Evolutionary conservation across 345 rosid species (phyloP).

Genomic region (Heritiera littoralis): DNA sequence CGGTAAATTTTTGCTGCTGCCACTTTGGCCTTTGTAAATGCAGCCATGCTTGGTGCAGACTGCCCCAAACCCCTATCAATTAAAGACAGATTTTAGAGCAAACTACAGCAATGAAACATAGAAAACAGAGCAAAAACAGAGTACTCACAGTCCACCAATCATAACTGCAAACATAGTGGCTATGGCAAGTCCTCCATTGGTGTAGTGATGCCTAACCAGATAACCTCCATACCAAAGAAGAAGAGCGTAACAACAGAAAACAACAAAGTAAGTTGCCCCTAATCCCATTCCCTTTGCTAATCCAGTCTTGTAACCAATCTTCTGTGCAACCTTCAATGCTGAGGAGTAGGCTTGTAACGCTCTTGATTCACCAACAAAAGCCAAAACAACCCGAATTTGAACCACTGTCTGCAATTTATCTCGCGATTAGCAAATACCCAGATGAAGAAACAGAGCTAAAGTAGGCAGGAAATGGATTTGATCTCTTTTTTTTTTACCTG

Average conservation of each 20-base stretch:
- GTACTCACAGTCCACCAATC: slow-evolving; percentile 93
- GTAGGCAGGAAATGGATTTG: background rate
- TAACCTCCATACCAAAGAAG: slow-evolving; percentile 97
- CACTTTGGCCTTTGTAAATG: slow-evolving; percentile 89
- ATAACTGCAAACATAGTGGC: slow-evolving; percentile 96
- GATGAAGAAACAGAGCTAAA: slow-evolving; percentile 26
- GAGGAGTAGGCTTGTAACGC: slow-evolving; percentile 80
- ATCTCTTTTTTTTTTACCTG: slow-evolving; percentile 50
- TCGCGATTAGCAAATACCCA: slow-evolving; percentile 34
- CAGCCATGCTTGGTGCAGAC: slow-evolving; percentile 85
- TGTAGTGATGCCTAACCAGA: slow-evolving; percentile 85
- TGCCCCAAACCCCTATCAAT: slow-evolving; percentile 78
- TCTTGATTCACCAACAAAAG: slow-evolving; percentile 91
- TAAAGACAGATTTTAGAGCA: background rate
- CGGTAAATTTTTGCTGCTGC: slow-evolving; percentile 89
- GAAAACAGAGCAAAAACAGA: background rate
- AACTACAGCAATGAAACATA: slow-evolving; percentile 7
- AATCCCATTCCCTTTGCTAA: slow-evolving; percentile 91
- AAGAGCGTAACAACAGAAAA: slow-evolving; percentile 89
- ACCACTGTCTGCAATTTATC: slow-evolving; percentile 67
- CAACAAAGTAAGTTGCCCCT: slow-evolving; percentile 95
- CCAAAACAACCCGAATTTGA: slow-evolving; percentile 88
- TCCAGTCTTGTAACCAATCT: slow-evolving; percentile 81
- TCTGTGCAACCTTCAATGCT: slow-evolving; percentile 73
- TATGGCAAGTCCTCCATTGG: slow-evolving; percentile 93